Conservation (phyloP, 2,329 filamentous ascomycete species). For the Fonsecaea nubica region DNA sequence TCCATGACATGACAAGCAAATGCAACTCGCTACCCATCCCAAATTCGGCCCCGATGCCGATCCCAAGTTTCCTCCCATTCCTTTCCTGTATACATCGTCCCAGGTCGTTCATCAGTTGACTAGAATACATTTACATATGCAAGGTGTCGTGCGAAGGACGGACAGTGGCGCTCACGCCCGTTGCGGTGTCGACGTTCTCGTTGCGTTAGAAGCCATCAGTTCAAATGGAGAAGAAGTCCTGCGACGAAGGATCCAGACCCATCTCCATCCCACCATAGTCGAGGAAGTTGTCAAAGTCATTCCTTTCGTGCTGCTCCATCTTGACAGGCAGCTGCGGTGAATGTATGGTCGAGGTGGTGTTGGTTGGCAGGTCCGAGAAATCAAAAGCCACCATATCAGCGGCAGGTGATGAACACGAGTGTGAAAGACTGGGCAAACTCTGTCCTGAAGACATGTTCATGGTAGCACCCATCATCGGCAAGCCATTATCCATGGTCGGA, state of each 20-base stretch:
- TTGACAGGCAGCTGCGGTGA: slow-evolving; percentile 31
- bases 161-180: background rate
- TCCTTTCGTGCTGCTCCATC: slow-evolving; percentile 30
- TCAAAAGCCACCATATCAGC: slow-evolving; percentile 39
- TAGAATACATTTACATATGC: slow-evolving; percentile 24
- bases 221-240: slow-evolving; percentile 37
- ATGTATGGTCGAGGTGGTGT: slow-evolving; percentile 19
- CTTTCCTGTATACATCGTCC: slow-evolving; percentile 14
- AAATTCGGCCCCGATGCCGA: background rate
- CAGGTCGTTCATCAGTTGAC: slow-evolving; percentile 19
- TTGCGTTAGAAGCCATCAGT: background rate
- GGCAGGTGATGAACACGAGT: slow-evolving; percentile 38
- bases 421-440: slow-evolving; percentile 36
- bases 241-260: slow-evolving; percentile 32
- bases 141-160: slow-evolving; percentile 8
- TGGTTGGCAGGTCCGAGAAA: slow-evolving; percentile 33
- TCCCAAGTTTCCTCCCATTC: slow-evolving; percentile 3
- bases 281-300: slow-evolving; percentile 41
- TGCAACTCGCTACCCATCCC: slow-evolving; percentile 8
- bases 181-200: slow-evolving; percentile 2
- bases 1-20: slow-evolving; percentile 2
- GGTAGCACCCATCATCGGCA: slow-evolving; percentile 25
- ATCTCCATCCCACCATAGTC: slow-evolving; percentile 39
- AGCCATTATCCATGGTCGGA: slow-evolving; percentile 30
- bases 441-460: slow-evolving; percentile 28